A percentile compares a stretch with the other conserved stretches of the same genome.
These are phyloP conservation scores for Dactylellina haptotyla DNA, from an alignment of 2,329 filamentous ascomycete genomes.

Conservation along the genomic window DNA sequence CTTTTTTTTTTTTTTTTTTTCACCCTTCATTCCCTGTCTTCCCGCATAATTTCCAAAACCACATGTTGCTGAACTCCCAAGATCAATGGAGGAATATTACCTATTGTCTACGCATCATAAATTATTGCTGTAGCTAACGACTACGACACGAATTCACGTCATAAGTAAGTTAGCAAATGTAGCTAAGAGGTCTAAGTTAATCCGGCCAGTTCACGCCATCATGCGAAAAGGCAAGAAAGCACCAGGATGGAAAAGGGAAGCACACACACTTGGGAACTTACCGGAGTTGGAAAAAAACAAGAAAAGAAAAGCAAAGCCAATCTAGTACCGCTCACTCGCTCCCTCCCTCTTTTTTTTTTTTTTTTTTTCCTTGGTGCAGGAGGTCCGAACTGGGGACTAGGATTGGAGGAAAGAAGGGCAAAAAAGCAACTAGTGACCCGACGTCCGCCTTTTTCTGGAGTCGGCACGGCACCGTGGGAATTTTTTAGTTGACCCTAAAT, in stretches of 20 bases:
- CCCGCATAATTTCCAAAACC: too few species aligned
- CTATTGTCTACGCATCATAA: too few species aligned
- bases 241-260: conserved; percentile 17
- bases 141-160: too few species aligned
- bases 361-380: neutral
- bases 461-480: conserved; percentile 39
- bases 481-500: conserved; percentile 48
- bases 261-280: neutral
- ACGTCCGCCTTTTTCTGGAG: conserved; percentile 52
- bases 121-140: too few species aligned
- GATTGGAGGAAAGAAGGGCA: neutral
- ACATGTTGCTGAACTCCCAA: too few species aligned
- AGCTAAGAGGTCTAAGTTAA: neutral
- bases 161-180: too few species aligned
- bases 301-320: conserved; percentile 13
- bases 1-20: too few species aligned
- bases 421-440: conserved; percentile 37
- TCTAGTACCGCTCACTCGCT: too few species aligned
- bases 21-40: too few species aligned
- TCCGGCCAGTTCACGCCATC: neutral
- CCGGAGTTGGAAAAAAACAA: conserved; percentile 33
- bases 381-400: conserved; percentile 8
- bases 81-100: too few species aligned
- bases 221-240: conserved; percentile 3
- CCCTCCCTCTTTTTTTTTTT: too few species aligned